Evolutionary conservation across 2,329 filamentous ascomycete species (phyloP), one percentile per base, ranked within the genome.

Genomic region (Gnomoniopsis sp.): DNA sequence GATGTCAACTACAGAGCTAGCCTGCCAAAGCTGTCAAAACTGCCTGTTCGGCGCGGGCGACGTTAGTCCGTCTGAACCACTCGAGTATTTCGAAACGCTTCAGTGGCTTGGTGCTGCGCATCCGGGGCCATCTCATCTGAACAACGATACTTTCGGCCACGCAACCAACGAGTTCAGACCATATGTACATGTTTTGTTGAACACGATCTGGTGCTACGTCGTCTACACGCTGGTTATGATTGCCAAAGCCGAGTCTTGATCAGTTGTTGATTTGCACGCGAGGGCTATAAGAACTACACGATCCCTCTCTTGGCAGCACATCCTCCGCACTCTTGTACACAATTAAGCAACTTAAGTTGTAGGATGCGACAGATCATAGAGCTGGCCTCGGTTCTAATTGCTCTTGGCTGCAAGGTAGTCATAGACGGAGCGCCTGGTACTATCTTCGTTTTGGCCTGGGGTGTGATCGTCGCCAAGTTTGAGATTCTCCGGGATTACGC

Each of bases 391-490:
- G 3, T 17, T 33, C 22, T 26, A 12, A 17, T 49, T 49, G 23
- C 47, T 14, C 47, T 49, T 26, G 49, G 36, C 36, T n/a, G 17
- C 17, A 4, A 15, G 12, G 17, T 41, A 4, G 6, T 14, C 49
- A 41, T 38, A 34, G 38, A 17, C 14, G 26, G 8, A 30, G 8
- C 4, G 26, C 26, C 26, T 30, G 26, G 26, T 30, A 30, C 26
- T 30, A 11, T 15, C 12, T 14, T 15, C 7, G 36, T n/a, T 6
- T 41, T n/a, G 47, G 30, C 3, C 10, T 21, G 12, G 6, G 53
- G 49, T 47, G 30, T 22, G 53, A 56, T 59, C 57, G 48, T 30
- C 49, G 57, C 55, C 62, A 55, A 63, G 62, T 47, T 57, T 59
- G 57, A 59, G 55, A 59, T 51, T 22, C 21, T 30, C 8, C 8